Evolutionary conservation across 2,329 filamentous ascomycete species (phyloP).

Genomic region (Claviceps spartinae): DNA sequence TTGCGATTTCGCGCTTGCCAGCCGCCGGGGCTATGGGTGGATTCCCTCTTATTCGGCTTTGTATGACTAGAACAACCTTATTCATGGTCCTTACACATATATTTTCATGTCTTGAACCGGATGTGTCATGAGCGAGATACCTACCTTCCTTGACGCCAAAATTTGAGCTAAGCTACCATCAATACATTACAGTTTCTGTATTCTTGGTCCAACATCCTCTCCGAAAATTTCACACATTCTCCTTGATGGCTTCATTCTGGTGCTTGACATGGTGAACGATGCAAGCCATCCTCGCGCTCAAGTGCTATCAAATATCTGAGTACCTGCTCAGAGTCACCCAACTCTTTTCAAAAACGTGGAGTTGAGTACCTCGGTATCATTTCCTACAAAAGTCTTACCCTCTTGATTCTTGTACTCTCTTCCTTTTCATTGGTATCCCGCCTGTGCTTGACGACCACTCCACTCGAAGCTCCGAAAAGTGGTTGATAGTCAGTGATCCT

Average conservation of each 20-base stretch:
- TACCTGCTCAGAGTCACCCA: not conserved
- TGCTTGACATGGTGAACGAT: not conserved
- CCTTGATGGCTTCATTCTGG: not conserved
- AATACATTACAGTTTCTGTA: not conserved
- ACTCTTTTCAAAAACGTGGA: not conserved
- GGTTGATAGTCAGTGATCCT: constrained; percentile 3
- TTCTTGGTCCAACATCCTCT: not conserved
- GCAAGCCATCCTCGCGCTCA: not conserved
- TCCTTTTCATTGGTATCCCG: not conserved
- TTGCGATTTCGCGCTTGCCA: not conserved
- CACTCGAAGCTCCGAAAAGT: not conserved
- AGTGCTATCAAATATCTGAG: not conserved
- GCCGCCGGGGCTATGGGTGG: not conserved
- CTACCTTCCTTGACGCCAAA: not conserved
- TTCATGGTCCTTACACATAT: not conserved
- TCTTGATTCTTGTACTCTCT: not conserved
- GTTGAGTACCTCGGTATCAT: not conserved
- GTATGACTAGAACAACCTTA: not conserved
- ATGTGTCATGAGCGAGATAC: not conserved
- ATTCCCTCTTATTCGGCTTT: not conserved
- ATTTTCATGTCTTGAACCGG: not conserved
- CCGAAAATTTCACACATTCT: not conserved
- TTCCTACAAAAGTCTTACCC: not conserved
- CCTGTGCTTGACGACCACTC: not conserved
- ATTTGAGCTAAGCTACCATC: constrained; percentile 3